Evolutionary conservation across 1,284 basidiomycete genomes (phyloP).

Genomic region (Abortiporus biennis): DNA sequence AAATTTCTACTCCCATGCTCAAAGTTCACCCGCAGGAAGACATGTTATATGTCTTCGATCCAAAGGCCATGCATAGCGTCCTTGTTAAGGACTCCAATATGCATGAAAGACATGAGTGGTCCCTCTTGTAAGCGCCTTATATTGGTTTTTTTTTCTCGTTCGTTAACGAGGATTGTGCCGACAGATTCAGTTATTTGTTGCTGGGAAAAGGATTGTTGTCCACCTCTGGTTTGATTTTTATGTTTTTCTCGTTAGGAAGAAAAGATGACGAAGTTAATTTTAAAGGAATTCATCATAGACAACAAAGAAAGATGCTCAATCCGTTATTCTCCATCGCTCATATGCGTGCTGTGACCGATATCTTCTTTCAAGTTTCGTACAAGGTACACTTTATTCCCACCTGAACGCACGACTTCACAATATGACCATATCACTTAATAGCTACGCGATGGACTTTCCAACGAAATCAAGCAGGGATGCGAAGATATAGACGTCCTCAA

Average conservation of each 20-base stretch:
- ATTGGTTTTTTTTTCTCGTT: not conserved
- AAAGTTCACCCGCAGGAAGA: not conserved
- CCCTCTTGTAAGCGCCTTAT: not conserved
- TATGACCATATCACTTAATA: too few species aligned
- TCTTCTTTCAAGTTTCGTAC: slow-evolving; percentile 10
- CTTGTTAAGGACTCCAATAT: slow-evolving; percentile 2
- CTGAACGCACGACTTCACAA: too few species aligned
- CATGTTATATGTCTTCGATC: slow-evolving; percentile 6
- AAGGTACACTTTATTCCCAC: too few species aligned
- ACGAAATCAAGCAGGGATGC: too few species aligned
- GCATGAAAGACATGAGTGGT: not conserved
- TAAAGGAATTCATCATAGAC: too few species aligned
- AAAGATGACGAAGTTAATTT: not conserved
- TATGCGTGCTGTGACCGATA: slow-evolving; percentile 13
- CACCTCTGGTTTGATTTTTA: not conserved
- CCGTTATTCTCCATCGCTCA: too few species aligned
- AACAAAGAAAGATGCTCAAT: too few species aligned
- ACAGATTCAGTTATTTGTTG: not conserved
- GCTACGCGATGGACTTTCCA: too few species aligned
- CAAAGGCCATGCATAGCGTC: slow-evolving; percentile 1
- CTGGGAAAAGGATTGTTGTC: not conserved
- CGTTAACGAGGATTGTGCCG: not conserved
- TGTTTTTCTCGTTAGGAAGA: not conserved
- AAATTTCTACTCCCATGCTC: not conserved
- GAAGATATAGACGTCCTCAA: slow-evolving; percentile 26